Percentiles rank a stretch among this genome's conserved stretches.
Evolutionary conservation across 306 rosid species (phyloP).

Genomic region (Sphenostylis stenocarpa): DNA sequence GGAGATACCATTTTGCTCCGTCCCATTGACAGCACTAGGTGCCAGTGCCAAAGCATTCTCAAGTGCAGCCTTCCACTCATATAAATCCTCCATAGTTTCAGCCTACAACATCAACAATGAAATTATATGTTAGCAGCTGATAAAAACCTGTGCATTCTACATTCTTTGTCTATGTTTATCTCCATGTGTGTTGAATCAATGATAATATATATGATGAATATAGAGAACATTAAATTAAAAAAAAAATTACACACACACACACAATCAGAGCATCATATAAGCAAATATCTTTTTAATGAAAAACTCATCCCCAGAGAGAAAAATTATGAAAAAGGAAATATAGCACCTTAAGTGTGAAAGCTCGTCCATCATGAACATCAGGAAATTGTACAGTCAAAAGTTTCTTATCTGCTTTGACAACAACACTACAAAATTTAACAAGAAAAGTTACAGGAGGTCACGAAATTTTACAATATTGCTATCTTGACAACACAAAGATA

Average conservation of each 20-base stretch:
- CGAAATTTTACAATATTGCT: conserved; percentile 27
- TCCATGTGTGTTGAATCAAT: conserved; percentile 4
- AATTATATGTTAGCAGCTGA: conserved; percentile 35
- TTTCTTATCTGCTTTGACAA: conserved; percentile 88
- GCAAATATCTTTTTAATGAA: neutral
- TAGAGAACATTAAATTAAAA: neutral
- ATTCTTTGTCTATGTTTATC: conserved; percentile 21
- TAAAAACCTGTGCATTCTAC: neutral
- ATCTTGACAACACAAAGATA: conserved; percentile 11
- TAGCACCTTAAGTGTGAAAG: conserved; percentile 94
- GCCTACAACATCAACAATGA: conserved; percentile 59
- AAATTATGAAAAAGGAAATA: neutral
- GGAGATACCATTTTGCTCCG: conserved; percentile 74
- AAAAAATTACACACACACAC: neutral
- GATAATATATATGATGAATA: conserved; percentile 14
- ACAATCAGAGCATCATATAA: neutral
- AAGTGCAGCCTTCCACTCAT: conserved; percentile 94
- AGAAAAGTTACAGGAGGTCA: conserved; percentile 33
- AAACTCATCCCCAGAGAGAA: neutral
- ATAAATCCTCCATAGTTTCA: conserved; percentile 83
- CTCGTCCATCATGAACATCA: conserved; percentile 95
- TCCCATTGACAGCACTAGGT: conserved; percentile 54
- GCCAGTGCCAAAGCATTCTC: conserved; percentile 89
- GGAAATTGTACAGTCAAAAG: conserved; percentile 92
- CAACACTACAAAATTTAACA: conserved; percentile 68